A percentile compares a stretch with the other conserved stretches of the same genome.
Conservation (phyloP, 495 filamentous ascomycete genomes). For the Neurospora pannonica region DNA sequence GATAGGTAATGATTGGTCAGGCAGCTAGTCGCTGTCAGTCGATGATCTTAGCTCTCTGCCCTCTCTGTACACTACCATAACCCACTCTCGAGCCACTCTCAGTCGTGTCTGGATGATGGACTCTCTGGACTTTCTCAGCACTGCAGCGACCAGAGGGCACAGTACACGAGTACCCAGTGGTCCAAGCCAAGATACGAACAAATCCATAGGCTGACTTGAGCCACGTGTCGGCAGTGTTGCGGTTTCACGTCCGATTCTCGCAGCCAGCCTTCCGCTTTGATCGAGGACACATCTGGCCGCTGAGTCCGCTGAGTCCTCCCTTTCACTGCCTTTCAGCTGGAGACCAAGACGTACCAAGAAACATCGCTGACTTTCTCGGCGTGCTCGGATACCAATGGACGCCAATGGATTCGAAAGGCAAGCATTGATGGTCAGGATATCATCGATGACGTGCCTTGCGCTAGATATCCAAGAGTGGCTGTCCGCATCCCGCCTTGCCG, state of each 20-base stretch:
- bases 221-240: background rate
- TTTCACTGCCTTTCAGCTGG: background rate
- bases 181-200: background rate
- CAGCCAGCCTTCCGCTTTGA: background rate
- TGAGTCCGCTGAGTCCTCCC: background rate
- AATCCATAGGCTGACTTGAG: background rate
- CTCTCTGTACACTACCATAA: background rate
- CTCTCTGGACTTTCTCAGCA: background rate
- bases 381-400: background rate
- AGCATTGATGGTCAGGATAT: background rate
- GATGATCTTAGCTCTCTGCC: background rate
- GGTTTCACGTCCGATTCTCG: background rate
- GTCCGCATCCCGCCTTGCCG: background rate
- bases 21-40: background rate
- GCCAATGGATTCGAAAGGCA: background rate
- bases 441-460: background rate
- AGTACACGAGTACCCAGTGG: background rate
- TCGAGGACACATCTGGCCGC: background rate
- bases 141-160: background rate
- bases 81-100: background rate
- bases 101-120: background rate
- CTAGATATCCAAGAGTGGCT: background rate
- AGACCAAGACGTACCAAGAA: background rate
- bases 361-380: background rate
- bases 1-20: background rate